These are phyloP conservation scores for Alternaria sp. DNA, from an alignment of 2,329 filamentous ascomycete genomes.

Conservation along the genomic window DNA sequence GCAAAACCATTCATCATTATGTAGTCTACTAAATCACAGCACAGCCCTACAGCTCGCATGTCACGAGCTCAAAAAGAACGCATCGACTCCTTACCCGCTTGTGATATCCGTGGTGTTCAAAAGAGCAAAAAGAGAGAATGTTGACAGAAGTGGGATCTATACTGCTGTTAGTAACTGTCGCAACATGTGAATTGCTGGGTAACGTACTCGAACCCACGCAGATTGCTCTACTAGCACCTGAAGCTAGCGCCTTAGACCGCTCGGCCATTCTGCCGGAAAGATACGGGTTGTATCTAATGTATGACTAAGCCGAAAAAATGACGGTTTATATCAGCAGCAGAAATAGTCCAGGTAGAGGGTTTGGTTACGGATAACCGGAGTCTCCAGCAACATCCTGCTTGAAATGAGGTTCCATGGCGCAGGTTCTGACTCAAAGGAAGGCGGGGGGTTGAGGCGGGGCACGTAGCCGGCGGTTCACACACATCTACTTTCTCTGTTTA, in stretches of 20 bases:
- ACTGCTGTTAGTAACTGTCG: background rate
- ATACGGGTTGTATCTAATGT: background rate
- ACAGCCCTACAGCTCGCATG: background rate
- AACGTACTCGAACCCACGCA: slow-evolving; percentile 31
- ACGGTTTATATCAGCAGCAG: background rate
- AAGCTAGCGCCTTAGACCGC: slow-evolving; percentile 38
- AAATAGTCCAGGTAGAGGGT: background rate
- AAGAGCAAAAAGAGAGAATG: slow-evolving; percentile 8
- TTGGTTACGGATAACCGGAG: background rate
- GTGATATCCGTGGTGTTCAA: background rate
- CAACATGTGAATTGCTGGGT: background rate
- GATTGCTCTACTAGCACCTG: slow-evolving; percentile 38
- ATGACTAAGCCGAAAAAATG: background rate
- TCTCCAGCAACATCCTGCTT: background rate
- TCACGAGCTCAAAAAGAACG: background rate
- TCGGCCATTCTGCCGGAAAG: slow-evolving; percentile 16
- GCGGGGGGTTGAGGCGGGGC: slow-evolving; percentile 1
- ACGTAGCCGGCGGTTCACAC: background rate
- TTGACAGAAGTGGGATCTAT: slow-evolving; percentile 25
- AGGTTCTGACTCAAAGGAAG: background rate
- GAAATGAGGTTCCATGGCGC: background rate
- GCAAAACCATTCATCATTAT: background rate
- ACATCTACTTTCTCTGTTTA: background rate
- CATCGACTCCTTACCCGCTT: background rate
- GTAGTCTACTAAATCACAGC: background rate